Evolutionary conservation across 2,329 filamentous ascomycete species (phyloP).

Genomic region (Pseudogymnoascus pannorum): DNA sequence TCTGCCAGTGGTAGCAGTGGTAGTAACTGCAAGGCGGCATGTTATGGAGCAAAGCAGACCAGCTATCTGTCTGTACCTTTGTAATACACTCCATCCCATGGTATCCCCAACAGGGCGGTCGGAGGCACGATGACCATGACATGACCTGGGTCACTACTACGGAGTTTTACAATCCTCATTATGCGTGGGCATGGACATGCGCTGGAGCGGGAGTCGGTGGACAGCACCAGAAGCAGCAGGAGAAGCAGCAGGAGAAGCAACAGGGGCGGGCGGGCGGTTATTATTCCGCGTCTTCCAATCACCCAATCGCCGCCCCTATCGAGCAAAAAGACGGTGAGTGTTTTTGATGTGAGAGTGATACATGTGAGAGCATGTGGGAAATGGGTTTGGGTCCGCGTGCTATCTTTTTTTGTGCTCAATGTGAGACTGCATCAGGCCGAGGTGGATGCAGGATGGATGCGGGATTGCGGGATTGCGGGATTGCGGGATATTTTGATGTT

Average conservation of each 20-base stretch:
- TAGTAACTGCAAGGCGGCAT: background rate
- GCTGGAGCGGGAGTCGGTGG: background rate
- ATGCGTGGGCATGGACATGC: too few species aligned
- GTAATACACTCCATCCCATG: too few species aligned
- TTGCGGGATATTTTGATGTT: too few species aligned
- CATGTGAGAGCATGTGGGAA: background rate
- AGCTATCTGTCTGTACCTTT: background rate
- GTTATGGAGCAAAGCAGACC: too few species aligned
- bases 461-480: too few species aligned
- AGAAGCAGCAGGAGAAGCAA: too few species aligned
- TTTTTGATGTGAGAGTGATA: too few species aligned
- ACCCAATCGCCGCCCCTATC: background rate
- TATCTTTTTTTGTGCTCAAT: background rate
- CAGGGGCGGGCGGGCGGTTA: background rate
- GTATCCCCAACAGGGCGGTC: background rate
- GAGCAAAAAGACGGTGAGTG: background rate
- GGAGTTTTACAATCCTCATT: background rate
- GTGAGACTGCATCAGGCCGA: background rate
- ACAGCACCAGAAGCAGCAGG: too few species aligned
- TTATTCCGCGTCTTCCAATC: background rate
- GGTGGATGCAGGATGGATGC: too few species aligned
- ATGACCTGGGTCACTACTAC: background rate
- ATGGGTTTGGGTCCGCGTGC: background rate
- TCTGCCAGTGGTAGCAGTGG: too few species aligned
- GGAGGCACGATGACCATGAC: background rate